Conservation (phyloP, 176 grass and related monocot species). For the Guadua angustifolia region DNA sequence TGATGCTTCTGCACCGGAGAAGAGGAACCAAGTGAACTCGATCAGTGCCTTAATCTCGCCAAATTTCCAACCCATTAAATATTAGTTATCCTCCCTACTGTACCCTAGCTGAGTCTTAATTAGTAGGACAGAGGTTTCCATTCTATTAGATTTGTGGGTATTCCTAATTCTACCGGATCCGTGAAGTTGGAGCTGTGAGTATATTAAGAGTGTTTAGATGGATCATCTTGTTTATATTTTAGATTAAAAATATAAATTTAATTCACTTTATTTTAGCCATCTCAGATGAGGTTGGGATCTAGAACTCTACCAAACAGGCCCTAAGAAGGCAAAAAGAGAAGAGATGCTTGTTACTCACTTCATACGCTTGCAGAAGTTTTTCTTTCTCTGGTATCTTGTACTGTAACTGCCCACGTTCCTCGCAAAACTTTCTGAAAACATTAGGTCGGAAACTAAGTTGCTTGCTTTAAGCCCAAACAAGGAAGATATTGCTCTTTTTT, state of each 20-base stretch:
- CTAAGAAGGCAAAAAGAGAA: background rate
- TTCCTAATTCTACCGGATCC: too few species aligned
- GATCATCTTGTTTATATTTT: too few species aligned
- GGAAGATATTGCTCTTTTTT: background rate
- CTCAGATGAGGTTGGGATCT: too few species aligned
- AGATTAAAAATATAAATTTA: too few species aligned
- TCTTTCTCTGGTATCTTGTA: slow-evolving; percentile 43
- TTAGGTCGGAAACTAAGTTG: background rate
- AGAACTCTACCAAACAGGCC: too few species aligned
- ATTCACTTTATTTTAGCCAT: too few species aligned
- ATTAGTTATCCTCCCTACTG: background rate
- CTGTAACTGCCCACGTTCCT: slow-evolving; percentile 57
- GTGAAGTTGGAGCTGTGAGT: too few species aligned
- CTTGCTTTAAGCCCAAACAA: background rate
- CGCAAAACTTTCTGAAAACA: slow-evolving; percentile 53
- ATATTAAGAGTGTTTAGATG: too few species aligned
- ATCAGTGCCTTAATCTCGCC: background rate
- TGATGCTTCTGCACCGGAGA: slow-evolving; percentile 39
- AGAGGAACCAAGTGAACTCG: background rate
- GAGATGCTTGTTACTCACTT: background rate
- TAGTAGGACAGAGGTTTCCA: background rate
- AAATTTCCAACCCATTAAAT: background rate
- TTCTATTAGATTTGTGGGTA: too few species aligned
- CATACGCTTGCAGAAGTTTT: background rate
- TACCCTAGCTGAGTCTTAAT: background rate